A percentile compares a stretch with the other conserved stretches of the same genome.
phyloP scores from a whole-genome alignment of 352 stramenopile genomes.

The Phytophthora capsici region DNA sequence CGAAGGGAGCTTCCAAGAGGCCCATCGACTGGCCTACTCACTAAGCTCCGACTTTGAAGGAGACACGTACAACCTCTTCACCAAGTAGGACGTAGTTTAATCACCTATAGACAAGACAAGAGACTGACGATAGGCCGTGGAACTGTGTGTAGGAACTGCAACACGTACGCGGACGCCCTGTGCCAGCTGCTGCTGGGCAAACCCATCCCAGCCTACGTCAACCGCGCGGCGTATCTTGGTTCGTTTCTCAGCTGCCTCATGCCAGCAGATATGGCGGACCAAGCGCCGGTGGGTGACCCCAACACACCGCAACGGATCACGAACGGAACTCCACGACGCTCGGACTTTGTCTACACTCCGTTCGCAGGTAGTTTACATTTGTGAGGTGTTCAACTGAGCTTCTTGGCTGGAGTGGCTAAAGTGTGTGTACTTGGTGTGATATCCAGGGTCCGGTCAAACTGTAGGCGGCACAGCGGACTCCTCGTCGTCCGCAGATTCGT shows the following conservation, averaged over 20 bases:
- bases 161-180: constrained; percentile 92
- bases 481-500: constrained; percentile 27
- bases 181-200: constrained; percentile 83
- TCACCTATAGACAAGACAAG: not conserved
- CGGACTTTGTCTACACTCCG: constrained; percentile 55
- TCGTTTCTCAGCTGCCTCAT: constrained; percentile 89
- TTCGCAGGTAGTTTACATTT: constrained; percentile 58
- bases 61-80: constrained; percentile 92
- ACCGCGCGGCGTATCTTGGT: constrained; percentile 93
- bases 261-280: constrained; percentile 52
- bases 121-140: not conserved
- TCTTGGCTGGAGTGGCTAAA: not conserved
- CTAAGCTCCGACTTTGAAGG: constrained; percentile 88
- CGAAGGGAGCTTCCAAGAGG: constrained; percentile 82
- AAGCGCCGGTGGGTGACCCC: constrained; percentile 68
- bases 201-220: constrained; percentile 91
- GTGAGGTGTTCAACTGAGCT: too few relatives aligned
- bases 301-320: constrained; percentile 23
- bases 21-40: constrained; percentile 83
- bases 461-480: constrained; percentile 29
- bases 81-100: constrained; percentile 51
- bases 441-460: constrained; percentile 53
- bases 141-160: constrained; percentile 86
- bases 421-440: not conserved
- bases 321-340: constrained; percentile 30